Evolutionary conservation across 768 basidiomycete species (phyloP).

Genomic region (Tephrocybe sp.): DNA sequence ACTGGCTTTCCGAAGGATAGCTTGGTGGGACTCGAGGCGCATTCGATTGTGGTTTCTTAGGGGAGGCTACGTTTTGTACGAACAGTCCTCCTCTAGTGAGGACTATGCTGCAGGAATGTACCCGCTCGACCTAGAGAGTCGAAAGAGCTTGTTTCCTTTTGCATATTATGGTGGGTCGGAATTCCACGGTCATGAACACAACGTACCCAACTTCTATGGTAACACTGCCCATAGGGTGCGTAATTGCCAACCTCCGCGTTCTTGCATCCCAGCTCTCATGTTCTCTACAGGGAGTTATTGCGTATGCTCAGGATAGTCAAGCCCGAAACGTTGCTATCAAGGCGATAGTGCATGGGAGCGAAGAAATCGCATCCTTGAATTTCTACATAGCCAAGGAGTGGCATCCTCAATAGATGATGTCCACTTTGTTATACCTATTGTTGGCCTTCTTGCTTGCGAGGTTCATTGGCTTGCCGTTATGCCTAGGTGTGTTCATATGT

Average conservation of each 20-base stretch:
- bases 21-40: no score
- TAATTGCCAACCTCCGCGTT: neutral
- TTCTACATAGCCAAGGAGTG: neutral
- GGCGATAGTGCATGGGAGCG: neutral
- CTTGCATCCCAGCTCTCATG: neutral
- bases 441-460: slow-evolving; percentile 21
- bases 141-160: slow-evolving; percentile 1
- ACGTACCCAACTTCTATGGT: neutral
- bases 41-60: no score
- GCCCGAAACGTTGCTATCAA: slow-evolving; percentile 12
- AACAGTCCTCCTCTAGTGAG: neutral
- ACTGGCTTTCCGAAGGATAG: no score
- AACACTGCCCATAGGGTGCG: neutral
- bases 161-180: neutral
- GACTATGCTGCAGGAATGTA: neutral
- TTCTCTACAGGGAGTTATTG: slow-evolving; percentile 1
- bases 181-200: neutral
- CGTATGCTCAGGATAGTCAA: slow-evolving; percentile 7
- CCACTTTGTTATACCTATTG: slow-evolving; percentile 20
- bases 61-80: no score
- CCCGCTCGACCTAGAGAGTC: no score
- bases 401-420: neutral
- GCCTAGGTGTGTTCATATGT: slow-evolving; percentile 21
- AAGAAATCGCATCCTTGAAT: slow-evolving; percentile 1
- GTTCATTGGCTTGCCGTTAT: slow-evolving; percentile 27